Base-by-base conservation (phyloP, 2,329 filamentous ascomycete genomes). In the Paraphaeosphaeria sporulosa region DNA sequence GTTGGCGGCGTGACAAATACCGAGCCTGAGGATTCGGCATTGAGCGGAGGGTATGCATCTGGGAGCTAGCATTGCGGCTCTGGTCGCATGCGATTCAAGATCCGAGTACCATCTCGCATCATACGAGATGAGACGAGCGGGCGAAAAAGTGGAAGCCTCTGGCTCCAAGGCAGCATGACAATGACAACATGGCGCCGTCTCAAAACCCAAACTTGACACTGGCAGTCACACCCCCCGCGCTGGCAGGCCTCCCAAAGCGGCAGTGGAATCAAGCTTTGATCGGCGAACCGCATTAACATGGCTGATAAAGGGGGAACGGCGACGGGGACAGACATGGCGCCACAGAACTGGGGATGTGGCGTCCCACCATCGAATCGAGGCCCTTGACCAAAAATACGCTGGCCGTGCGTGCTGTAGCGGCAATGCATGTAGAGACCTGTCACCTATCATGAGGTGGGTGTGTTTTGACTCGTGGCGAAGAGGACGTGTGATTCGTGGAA, bases 221-320 rank as follows among this genome's bases (percentile, higher is more conserved):
- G 30, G 10, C 30, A 32, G 7, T 9, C 7, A 30, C 27, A 30
- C 27, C 36, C 23, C 21, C 12, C 42, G 8, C 42, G 38, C 30
- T 25, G 8, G 27, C 40, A 8, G 27, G 17, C 40, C 19, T 53
- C 38, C 51, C 30, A 32, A 15, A 32, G 17, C 15, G n/a, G 27
- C 40, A 32, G 55, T 57, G 47, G 30, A 17, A 42, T 43, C 36
- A 57, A 57, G 55, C 55, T 52, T 57, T 51, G 55, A 57, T 57
- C 55, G 55, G 38, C 55, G 30, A 44, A 57, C 55, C 42, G 46
- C 38, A 57, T 44, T 27, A n/a, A 34, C 47, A 50, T 42, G 40
- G 19, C 19, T 36, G 36, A 27, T 42, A 57, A 57, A 43, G 44
- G 55, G 55, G 36, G 25, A 50, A 40, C 42, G 42, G 30, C 19